Conservation (phyloP, 148 eudicot genomes). For the Chenopodium suecicum region DNA sequence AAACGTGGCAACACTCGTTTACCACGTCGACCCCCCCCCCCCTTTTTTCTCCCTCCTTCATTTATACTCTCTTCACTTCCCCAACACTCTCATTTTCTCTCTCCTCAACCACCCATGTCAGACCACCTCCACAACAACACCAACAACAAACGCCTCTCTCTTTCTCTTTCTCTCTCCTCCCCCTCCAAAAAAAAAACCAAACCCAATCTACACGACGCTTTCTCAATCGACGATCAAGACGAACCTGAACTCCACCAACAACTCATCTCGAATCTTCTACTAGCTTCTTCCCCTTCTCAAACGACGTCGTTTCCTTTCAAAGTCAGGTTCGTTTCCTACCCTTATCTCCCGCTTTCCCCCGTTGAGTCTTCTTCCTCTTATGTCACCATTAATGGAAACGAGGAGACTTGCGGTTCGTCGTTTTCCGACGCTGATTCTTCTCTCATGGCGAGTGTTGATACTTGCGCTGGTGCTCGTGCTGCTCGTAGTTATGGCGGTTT, state of each 20-base stretch:
- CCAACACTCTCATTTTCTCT: neutral
- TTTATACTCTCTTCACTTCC: neutral
- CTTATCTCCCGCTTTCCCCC: constrained; percentile 30
- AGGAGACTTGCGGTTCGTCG: constrained; percentile 71
- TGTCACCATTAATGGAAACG: constrained; percentile 69
- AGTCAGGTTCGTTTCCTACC: constrained; percentile 50
- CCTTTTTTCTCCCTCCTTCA: neutral
- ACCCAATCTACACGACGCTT: neutral
- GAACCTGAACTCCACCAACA: neutral
- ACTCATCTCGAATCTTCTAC: neutral
- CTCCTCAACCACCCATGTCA: neutral
- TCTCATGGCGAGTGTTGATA: constrained; percentile 66
- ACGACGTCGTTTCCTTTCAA: constrained; percentile 28
- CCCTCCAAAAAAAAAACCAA: neutral
- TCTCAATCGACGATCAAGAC: neutral
- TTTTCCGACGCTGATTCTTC: constrained; percentile 62
- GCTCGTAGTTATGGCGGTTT: constrained; percentile 1
- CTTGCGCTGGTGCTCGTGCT: constrained; percentile 10
- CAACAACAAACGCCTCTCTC: neutral
- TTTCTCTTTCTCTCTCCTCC: neutral
- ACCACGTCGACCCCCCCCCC: neutral
- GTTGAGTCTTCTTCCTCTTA: constrained; percentile 39
- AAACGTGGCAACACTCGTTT: constrained; percentile 17
- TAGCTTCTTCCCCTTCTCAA: neutral
- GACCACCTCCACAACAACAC: neutral